Conservation (phyloP, 192 early-diverging fungal genomes). For the Umbelopsis isabellina region DNA sequence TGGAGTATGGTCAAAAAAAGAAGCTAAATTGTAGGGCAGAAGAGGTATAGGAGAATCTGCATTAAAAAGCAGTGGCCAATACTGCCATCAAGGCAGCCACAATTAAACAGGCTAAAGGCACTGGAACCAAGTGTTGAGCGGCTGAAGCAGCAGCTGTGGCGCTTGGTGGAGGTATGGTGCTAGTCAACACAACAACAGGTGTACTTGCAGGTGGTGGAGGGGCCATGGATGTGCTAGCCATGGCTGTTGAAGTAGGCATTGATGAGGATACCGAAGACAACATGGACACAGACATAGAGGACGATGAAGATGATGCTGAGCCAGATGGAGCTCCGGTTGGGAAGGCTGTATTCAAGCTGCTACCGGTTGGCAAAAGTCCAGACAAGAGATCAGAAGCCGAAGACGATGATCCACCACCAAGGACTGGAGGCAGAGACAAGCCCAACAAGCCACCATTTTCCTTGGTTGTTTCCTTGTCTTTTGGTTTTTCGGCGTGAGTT, state of each 20-base stretch:
- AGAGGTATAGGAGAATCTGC: not conserved
- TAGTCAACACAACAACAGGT: conserved; percentile 7
- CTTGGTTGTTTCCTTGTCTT: not conserved
- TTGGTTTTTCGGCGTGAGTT: not conserved
- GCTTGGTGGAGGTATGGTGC: conserved; percentile 15
- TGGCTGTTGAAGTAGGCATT: not conserved
- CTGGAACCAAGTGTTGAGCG: not conserved
- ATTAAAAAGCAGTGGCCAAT: not conserved
- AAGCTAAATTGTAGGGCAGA: not conserved
- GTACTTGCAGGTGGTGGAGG: conserved; percentile 1
- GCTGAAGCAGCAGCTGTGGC: not conserved
- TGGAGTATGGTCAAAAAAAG: not conserved
- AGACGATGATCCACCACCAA: not conserved
- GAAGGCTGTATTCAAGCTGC: not conserved
- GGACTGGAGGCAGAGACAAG: not conserved
- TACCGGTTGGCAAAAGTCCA: not conserved
- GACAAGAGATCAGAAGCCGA: not conserved
- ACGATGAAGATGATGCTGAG: not conserved
- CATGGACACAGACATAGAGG: not conserved
- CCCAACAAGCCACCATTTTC: not conserved
- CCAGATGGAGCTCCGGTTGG: not conserved
- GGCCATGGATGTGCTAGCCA: not conserved
- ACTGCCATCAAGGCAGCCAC: not conserved
- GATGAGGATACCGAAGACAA: not conserved
- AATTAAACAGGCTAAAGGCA: not conserved